phyloP scores from a whole-genome alignment of 805 yeast species.

The Candida endomychidarum region DNA sequence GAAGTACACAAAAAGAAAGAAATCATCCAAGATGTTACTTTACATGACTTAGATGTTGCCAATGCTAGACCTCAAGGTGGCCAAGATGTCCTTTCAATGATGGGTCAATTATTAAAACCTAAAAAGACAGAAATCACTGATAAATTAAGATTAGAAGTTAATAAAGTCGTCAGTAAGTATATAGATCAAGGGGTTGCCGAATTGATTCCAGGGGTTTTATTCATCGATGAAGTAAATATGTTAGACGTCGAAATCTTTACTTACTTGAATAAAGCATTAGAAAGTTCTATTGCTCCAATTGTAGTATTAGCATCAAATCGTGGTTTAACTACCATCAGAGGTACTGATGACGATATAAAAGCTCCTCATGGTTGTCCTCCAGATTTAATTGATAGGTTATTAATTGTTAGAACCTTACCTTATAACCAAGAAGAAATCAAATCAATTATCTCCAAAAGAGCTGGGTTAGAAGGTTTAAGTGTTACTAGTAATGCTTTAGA shows the following conservation, averaged over 20 bases:
- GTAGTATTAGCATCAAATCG: conserved; percentile 96
- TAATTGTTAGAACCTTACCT: conserved; percentile 91
- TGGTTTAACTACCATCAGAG: conserved; percentile 89
- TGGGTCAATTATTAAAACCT: conserved; percentile 96
- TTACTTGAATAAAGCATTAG: conserved; percentile 90
- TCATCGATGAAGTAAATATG: conserved; percentile 98
- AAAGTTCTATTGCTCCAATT: conserved; percentile 87
- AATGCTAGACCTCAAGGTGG: conserved; percentile 97
- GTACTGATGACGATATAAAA: conserved; percentile 75
- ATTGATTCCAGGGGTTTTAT: conserved; percentile 94
- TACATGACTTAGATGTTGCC: conserved; percentile 95
- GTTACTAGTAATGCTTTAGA: conserved; percentile 70
- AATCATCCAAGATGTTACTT: conserved; percentile 94
- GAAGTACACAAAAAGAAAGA: conserved; percentile 98
- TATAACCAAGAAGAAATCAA: conserved; percentile 80
- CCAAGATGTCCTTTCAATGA: conserved; percentile 91
- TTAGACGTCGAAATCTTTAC: conserved; percentile 95
- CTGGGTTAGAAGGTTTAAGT: conserved; percentile 71
- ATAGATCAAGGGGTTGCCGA: conserved; percentile 98
- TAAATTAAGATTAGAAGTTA: conserved; percentile 88
- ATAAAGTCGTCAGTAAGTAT: conserved; percentile 92
- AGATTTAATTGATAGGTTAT: conserved; percentile 86
- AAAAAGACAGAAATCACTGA: conserved; percentile 96
- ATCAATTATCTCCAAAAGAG: conserved; percentile 78
- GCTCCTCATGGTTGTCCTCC: conserved; percentile 98